phyloP scores from a whole-genome alignment of 306 rosid species.

The Sphenostylis stenocarpa region DNA sequence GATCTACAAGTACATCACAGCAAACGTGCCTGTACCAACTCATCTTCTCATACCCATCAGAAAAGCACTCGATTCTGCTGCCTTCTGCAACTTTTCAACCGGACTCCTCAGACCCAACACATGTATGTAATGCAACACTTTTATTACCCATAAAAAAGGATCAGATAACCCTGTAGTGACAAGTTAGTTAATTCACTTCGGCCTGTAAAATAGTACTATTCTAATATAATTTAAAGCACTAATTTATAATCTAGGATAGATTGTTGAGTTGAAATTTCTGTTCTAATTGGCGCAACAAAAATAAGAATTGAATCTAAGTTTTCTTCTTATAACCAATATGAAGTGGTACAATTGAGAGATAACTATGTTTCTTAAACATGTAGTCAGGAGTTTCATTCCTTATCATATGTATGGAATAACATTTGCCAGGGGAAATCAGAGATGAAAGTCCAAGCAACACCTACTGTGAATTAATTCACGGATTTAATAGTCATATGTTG shows the following conservation, averaged over 20 bases:
- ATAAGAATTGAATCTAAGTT: too few relatives aligned
- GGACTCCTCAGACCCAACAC: conserved; percentile 69
- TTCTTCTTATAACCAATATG: too few relatives aligned
- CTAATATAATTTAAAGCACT: not conserved
- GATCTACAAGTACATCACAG: conserved; percentile 89
- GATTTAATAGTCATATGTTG: too few relatives aligned
- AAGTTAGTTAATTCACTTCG: not conserved
- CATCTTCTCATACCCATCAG: conserved; percentile 78
- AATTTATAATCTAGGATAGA: not conserved
- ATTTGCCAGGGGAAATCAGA: too few relatives aligned
- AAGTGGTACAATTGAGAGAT: too few relatives aligned
- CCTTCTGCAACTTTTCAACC: conserved; percentile 49
- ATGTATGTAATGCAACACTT: conserved; percentile 40
- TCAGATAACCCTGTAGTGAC: not conserved
- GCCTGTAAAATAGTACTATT: not conserved
- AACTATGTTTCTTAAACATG: too few relatives aligned
- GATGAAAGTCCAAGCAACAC: not conserved
- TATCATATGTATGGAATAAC: too few relatives aligned
- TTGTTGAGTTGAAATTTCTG: too few relatives aligned
- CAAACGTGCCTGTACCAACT: conserved; percentile 77
- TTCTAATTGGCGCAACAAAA: too few relatives aligned
- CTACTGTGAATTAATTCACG: too few relatives aligned
- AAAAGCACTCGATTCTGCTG: conserved; percentile 80
- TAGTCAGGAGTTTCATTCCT: too few relatives aligned
- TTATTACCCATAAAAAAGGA: not conserved